Evolutionary conservation across 176 grass and related monocot species (phyloP), one percentile per base, ranked within the genome.

Genomic region (Oryza australiensis): DNA sequence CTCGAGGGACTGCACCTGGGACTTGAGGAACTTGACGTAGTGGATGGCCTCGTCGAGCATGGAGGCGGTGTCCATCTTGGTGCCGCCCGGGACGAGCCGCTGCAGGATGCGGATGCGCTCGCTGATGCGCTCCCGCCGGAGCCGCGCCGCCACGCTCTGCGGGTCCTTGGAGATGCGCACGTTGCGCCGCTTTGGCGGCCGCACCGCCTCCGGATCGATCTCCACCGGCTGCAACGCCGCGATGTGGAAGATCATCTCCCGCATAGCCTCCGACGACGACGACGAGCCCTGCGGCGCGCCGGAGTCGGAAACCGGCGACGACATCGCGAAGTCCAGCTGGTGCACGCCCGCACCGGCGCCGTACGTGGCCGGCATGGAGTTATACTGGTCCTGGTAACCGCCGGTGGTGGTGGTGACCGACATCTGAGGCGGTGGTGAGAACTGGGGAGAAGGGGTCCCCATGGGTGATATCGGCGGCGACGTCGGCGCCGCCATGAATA

Each of bases 11-110:
- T 91, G 95, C 73, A 98, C 83, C 82, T 98, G 95, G 18, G 88
- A 91, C 88, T 98, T 98, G 63, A 98, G 84, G 80, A 95, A 98
- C 90, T 98, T 95, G 75, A 98, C 92, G 80, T 98, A 98, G 80
- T 95, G 90, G 85, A 98, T 95, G 64, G 95, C 90, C 88, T 98
- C 95, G 76, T 98, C 95, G 22, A 98, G 87, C 95, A 98, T 98
- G 43, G 95, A 98, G 5, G 95, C 95, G 5, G 95, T 98, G 87
- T 98, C 95, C 95, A 98, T 98, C 90, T 95, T 98, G 62, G 92
- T 98, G 68, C 95, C 95, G 0, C 95, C 95, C 3, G 95, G 95
- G 38, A 98, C 95, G 40, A 98, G 89, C 18, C 82, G 88, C 87
- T 98, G 95, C 82, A 98, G 92, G 38, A 89, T 89, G 68, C 95